phyloP scores from a whole-genome alignment of 2,329 filamentous ascomycete species.

The Aspergillus brasiliensis region DNA sequence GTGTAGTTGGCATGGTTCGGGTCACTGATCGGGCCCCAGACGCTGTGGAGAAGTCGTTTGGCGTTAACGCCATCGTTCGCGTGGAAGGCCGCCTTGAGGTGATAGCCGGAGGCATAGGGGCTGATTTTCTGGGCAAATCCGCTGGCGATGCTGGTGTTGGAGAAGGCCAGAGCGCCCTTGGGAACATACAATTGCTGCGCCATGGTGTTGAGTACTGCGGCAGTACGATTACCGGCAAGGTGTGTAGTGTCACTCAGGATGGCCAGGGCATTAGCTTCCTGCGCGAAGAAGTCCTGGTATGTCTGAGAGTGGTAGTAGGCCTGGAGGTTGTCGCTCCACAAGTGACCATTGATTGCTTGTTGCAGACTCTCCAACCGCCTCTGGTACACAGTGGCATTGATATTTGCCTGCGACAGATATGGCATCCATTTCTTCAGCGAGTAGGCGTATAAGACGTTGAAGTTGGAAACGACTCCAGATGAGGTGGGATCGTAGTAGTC shows the following conservation, averaged over 20 bases:
- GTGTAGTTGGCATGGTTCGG: constrained; percentile 16
- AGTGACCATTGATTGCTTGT: constrained; percentile 11
- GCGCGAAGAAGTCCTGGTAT: constrained; percentile 15
- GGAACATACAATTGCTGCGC: constrained; percentile 12
- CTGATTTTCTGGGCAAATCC: constrained; percentile 15
- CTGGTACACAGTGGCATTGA: constrained; percentile 9
- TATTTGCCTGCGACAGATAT: constrained; percentile 2
- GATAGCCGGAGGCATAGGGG: constrained; percentile 17
- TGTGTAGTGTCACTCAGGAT: constrained; percentile 11
- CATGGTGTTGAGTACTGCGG: constrained; percentile 9
- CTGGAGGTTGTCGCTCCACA: constrained; percentile 15
- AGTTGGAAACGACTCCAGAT: constrained; percentile 12
- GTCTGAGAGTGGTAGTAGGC: constrained; percentile 15
- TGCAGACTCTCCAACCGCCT: constrained; percentile 6
- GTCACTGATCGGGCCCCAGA: constrained; percentile 18
- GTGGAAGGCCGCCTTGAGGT: constrained; percentile 15
- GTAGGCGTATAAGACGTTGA: constrained; percentile 18
- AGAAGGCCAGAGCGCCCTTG: constrained; percentile 17
- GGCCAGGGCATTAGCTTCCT: constrained; percentile 18
- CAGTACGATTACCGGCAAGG: neutral
- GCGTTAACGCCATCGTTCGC: constrained; percentile 8
- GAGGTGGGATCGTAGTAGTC: constrained; percentile 17
- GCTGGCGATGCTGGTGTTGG: constrained; percentile 8
- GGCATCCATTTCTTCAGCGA: constrained; percentile 15
- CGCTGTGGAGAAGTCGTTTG: constrained; percentile 6